Conservation (phyloP, 768 basidiomycete genomes). For the Lactifluus piperatus region DNA sequence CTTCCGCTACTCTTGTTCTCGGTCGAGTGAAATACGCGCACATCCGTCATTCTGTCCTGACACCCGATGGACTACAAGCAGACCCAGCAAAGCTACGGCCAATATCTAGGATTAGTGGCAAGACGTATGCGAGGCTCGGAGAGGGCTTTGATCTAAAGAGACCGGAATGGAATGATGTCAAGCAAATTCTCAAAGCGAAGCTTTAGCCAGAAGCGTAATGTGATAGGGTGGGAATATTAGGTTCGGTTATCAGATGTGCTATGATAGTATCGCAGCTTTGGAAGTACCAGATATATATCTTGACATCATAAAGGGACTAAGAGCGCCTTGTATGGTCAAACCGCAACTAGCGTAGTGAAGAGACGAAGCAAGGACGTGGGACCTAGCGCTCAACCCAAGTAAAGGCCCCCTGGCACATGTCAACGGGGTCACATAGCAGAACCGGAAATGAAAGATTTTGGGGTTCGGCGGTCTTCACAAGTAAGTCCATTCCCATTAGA, state of each 20-base stretch:
- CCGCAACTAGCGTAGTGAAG: neutral
- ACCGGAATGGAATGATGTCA: constrained; percentile 33
- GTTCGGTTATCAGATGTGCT: constrained; percentile 10
- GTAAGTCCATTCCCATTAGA: neutral
- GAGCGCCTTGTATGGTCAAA: constrained; percentile 1
- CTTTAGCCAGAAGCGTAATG: neutral
- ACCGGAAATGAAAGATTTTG: constrained; percentile 8
- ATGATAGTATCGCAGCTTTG: constrained; percentile 11
- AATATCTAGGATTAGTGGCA: constrained; percentile 48
- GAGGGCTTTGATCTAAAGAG: constrained; percentile 41
- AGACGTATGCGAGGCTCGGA: constrained; percentile 40
- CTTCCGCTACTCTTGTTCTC: constrained; percentile 40
- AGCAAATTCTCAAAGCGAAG: constrained; percentile 23
- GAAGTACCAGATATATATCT: neutral
- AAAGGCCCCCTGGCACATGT: constrained; percentile 3
- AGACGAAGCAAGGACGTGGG: constrained; percentile 18
- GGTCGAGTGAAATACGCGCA: constrained; percentile 49
- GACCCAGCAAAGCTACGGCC: constrained; percentile 42
- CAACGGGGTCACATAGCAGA: constrained; percentile 2
- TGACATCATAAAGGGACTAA: constrained; percentile 9
- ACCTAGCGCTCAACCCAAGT: constrained; percentile 2
- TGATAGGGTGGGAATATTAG: neutral
- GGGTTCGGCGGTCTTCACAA: neutral
- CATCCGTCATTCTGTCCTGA: constrained; percentile 41
- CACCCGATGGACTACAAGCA: constrained; percentile 32